These are phyloP conservation scores for Vitis hybrid DNA, from an alignment of 177 flowering plant species.

Conservation along the genomic window DNA sequence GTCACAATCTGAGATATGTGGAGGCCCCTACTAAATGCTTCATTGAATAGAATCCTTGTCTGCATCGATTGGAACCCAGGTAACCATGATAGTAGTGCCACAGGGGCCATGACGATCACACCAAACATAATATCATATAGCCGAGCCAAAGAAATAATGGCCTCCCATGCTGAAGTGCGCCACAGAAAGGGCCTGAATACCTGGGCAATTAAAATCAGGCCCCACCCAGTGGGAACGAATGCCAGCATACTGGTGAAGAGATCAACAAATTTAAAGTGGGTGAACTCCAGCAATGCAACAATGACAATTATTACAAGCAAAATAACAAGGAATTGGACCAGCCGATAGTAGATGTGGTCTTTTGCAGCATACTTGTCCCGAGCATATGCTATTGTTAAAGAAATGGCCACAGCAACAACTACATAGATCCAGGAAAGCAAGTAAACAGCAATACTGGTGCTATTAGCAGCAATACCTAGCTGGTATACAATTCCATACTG, in stretches of 20 bases:
- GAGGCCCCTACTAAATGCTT: conserved; percentile 71
- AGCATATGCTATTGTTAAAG: conserved; percentile 36
- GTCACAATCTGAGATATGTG: conserved; percentile 52
- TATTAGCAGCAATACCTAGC: conserved; percentile 42
- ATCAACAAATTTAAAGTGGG: conserved; percentile 41
- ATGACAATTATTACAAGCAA: conserved; percentile 35
- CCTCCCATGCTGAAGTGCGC: conserved; percentile 38
- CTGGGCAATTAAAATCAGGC: conserved; percentile 52
- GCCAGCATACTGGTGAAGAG: conserved; percentile 55
- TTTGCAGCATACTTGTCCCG: conserved; percentile 52
- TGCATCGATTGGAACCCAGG: conserved; percentile 74
- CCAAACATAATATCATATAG: conserved; percentile 59
- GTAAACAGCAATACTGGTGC: conserved; percentile 58
- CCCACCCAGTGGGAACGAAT: conserved; percentile 72
- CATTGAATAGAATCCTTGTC: conserved; percentile 67
- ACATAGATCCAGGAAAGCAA: conserved; percentile 61
- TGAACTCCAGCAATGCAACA: conserved; percentile 45
- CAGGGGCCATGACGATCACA: conserved; percentile 57
- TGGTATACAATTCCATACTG: conserved; percentile 71
- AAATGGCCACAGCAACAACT: conserved; percentile 35
- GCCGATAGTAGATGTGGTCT: conserved; percentile 60
- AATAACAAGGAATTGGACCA: conserved; percentile 56
- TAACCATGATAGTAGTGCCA: conserved; percentile 65
- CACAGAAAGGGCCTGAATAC: conserved; percentile 47
- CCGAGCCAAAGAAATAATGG: conserved; percentile 52